Base-by-base conservation (phyloP, 495 filamentous ascomycete species). In the Emericellopsis terricola region DNA sequence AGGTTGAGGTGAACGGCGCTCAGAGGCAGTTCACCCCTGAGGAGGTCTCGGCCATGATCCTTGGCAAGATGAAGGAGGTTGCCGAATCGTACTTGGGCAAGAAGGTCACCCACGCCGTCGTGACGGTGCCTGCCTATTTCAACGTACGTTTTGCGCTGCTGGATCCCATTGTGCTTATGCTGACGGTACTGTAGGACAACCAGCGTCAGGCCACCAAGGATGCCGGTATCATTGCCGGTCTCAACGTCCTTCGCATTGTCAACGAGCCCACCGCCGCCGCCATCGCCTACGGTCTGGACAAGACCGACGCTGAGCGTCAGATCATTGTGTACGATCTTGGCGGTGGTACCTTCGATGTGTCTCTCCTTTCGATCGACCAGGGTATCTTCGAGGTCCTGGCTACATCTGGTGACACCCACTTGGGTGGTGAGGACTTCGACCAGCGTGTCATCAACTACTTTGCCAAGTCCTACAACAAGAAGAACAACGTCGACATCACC, bases 321-420 rank as follows among this genome's bases (percentile, higher is more conserved):
- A 84, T 91, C 51, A 83, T 91, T 47, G 83, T 91, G 47, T 92
- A 91, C 60, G 89, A 97, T 76, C 81, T 97, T 44, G 89, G 89
- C 76, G 89, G 89, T 78, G 89, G 89, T 75, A 96, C 89, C 48
- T 99, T 99, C 59, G 89, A 99, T 89, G 89, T 99, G 32, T 94
- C 87, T 34, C 82, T 99, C 45, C 71, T 99, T 27, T 92, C 86
- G 26, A 91, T 96, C 43, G 91, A 99, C 49, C 65, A 87, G 49
- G 91, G 91, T 56, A 84, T 94, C 45, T 99, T 99, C 56, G 91
- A 99, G 67, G 91, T 99, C 43, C 64, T 84, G 59, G 77, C 91
- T 58, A 99, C 91, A 47, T 89, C 89, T 57, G 91, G 91, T 81
- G 91, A 99, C 56, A 96, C 91, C 45, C 91, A 96, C 64, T 75